These are phyloP conservation scores for Coemansia sp. DNA, from an alignment of 192 early-diverging fungal genomes.

Conservation along the genomic window DNA sequence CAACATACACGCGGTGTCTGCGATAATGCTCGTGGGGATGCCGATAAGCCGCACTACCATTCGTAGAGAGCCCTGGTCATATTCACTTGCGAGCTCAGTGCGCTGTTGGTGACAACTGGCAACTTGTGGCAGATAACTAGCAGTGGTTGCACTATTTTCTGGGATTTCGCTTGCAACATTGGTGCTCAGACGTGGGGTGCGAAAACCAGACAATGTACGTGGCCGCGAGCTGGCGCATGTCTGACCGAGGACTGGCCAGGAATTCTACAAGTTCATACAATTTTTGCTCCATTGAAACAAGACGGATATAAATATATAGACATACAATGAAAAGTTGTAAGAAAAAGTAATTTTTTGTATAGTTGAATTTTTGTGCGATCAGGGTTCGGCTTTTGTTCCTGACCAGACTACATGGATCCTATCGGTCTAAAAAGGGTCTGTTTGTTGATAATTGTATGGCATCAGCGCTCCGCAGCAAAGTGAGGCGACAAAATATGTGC, in stretches of 20 bases:
- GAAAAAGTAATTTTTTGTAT: neutral
- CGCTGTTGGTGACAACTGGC: conserved; percentile 59
- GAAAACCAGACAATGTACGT: conserved; percentile 76
- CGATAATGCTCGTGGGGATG: conserved; percentile 64
- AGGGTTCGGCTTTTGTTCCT: too few species aligned
- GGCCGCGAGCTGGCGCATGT: conserved; percentile 79
- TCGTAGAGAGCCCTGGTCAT: conserved; percentile 71
- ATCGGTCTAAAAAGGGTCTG: too few species aligned
- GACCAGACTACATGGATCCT: too few species aligned
- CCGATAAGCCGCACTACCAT: conserved; percentile 69
- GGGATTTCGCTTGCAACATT: conserved; percentile 48
- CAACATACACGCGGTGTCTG: conserved; percentile 57
- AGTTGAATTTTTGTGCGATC: too few species aligned
- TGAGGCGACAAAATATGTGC: too few species aligned
- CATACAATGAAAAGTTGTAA: neutral
- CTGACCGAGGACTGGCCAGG: conserved; percentile 68
- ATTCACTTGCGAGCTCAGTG: conserved; percentile 66
- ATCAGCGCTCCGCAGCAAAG: too few species aligned
- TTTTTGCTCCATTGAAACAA: conserved; percentile 41
- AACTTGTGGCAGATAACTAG: conserved; percentile 68
- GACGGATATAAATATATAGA: neutral
- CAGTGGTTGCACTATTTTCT: conserved; percentile 64
- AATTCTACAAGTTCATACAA: conserved; percentile 68
- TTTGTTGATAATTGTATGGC: too few species aligned
- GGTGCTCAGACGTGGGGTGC: conserved; percentile 48